Evolutionary conservation across 2,329 filamentous ascomycete genomes (phyloP).

Genomic region (Arthroderma sp.): DNA sequence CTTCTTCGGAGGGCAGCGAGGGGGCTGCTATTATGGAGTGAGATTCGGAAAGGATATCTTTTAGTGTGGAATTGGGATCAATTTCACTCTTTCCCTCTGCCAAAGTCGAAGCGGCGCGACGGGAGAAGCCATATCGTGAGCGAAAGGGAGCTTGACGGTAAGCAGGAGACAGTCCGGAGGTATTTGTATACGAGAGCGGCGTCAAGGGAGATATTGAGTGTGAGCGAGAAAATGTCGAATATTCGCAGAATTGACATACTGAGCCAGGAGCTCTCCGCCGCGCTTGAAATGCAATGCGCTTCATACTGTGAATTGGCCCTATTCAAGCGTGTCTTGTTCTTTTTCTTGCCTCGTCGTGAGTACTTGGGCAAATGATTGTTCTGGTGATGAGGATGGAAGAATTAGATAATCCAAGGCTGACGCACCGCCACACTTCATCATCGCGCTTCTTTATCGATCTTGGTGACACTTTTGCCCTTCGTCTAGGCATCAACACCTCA

Average conservation of each 20-base stretch:
- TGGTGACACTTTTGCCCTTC: too few relatives aligned
- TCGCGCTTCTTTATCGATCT: too few relatives aligned
- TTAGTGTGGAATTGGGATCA: slow-evolving; percentile 17
- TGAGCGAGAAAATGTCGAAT: slow-evolving; percentile 14
- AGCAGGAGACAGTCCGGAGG: neutral
- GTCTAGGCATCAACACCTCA: too few relatives aligned
- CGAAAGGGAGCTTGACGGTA: neutral
- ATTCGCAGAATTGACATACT: slow-evolving; percentile 28
- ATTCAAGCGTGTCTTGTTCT: too few relatives aligned
- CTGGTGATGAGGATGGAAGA: too few relatives aligned
- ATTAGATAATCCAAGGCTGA: too few relatives aligned
- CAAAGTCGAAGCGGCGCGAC: slow-evolving; percentile 1
- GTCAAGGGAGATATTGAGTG: neutral
- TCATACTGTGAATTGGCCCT: slow-evolving; percentile 17
- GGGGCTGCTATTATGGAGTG: slow-evolving; percentile 18
- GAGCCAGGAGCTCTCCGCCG: slow-evolving; percentile 16
- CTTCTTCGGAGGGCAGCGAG: slow-evolving; percentile 23
- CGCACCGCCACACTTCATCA: too few relatives aligned
- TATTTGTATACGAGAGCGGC: neutral
- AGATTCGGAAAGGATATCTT: slow-evolving; percentile 18
- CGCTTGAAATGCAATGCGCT: slow-evolving; percentile 20
- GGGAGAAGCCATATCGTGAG: neutral
- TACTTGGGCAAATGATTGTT: too few relatives aligned
- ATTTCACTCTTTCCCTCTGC: neutral
- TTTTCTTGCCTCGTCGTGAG: too few relatives aligned